Conservation (phyloP, 2,329 filamentous ascomycete genomes). For the Colletotrichum higginsianum region DNA sequence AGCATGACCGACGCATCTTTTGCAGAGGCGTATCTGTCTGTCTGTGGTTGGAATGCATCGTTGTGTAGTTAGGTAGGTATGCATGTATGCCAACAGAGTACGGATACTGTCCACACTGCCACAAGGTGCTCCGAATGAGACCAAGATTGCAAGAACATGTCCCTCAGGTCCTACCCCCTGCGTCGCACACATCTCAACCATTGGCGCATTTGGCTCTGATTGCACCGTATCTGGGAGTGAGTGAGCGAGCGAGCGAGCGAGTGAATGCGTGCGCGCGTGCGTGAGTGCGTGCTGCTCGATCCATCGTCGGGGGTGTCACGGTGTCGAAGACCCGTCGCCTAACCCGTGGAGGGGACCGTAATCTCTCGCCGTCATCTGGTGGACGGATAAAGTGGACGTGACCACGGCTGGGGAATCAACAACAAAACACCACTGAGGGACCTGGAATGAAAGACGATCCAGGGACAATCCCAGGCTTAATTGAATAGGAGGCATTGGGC, state of each 20-base stretch:
- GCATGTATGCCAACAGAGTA: no score
- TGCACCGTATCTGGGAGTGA: slow-evolving; percentile 30
- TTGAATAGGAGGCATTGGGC: not conserved
- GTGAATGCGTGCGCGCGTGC: no score
- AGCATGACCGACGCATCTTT: slow-evolving; percentile 1
- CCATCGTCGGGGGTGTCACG: slow-evolving; percentile 12
- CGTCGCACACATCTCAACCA: slow-evolving; percentile 20
- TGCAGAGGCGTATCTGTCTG: not conserved
- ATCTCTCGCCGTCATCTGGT: slow-evolving; percentile 37
- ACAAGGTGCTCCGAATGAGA: not conserved
- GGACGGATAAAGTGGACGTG: slow-evolving; percentile 8
- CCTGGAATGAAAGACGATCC: not conserved
- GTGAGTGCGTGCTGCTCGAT: not conserved
- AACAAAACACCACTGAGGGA: not conserved
- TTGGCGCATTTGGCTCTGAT: slow-evolving; percentile 15
- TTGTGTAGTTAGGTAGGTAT: no score
- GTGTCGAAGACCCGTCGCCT: slow-evolving; percentile 25
- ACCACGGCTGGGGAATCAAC: not conserved
- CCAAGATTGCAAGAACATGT: not conserved
- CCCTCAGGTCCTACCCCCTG: slow-evolving; percentile 9
- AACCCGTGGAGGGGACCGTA: slow-evolving; percentile 24
- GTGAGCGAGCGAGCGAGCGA: not conserved
- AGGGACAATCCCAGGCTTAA: not conserved
- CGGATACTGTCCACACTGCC: no score
- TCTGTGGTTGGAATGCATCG: slow-evolving; percentile 11